Conservation (phyloP, 352 stramenopile genomes). For the Globisporangium rhizosaccharum region DNA sequence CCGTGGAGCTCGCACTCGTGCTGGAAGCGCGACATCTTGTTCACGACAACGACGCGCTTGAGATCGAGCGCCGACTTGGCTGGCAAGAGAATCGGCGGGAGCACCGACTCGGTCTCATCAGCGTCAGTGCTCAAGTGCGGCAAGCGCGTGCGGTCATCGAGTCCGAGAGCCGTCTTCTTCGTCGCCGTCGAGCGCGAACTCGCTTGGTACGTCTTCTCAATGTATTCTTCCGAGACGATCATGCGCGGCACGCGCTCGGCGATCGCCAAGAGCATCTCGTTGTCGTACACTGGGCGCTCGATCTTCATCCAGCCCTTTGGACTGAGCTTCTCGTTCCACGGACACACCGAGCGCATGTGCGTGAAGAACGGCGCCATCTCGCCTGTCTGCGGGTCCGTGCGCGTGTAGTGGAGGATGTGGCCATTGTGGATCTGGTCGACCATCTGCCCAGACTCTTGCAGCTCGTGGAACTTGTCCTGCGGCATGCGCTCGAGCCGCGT, state of each 20-base stretch:
- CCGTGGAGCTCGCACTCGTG: constrained; percentile 79
- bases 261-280: constrained; percentile 80
- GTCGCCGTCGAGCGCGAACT: constrained; percentile 11
- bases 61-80: constrained; percentile 47
- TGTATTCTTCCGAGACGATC: constrained; percentile 88
- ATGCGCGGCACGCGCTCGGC: constrained; percentile 80
- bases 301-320: constrained; percentile 88
- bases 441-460: constrained; percentile 80
- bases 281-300: constrained; percentile 84
- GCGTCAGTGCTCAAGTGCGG: constrained; percentile 4
- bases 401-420: constrained; percentile 86
- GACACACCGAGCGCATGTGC: constrained; percentile 85
- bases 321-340: constrained; percentile 87
- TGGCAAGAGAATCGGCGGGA: constrained; percentile 40
- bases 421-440: constrained; percentile 89
- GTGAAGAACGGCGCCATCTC: constrained; percentile 84
- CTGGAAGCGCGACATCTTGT: constrained; percentile 86
- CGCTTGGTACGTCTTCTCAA: constrained; percentile 78
- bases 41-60: constrained; percentile 83
- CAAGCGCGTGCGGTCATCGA: constrained; percentile 6
- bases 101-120: constrained; percentile 5
- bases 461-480: constrained; percentile 82
- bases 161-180: constrained; percentile 13
- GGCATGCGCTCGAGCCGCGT: constrained; percentile 85
- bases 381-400: constrained; percentile 61